phyloP scores from a whole-genome alignment of 2,329 filamentous ascomycete genomes.

The Emergomyces africanus region DNA sequence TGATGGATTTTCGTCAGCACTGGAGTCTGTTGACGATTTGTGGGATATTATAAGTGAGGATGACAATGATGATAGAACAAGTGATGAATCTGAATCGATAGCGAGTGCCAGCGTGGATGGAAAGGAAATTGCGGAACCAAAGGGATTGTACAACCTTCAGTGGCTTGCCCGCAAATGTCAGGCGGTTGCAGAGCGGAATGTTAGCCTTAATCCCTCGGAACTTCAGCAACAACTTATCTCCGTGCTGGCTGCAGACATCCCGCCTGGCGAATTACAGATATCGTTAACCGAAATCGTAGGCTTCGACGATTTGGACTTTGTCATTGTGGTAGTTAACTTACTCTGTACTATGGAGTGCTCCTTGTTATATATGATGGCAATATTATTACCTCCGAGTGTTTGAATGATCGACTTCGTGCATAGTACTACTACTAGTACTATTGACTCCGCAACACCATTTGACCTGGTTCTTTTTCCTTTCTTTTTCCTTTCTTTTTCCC shows the following conservation, averaged over 20 bases:
- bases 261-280: constrained; percentile 83
- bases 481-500: no score
- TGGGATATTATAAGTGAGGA: constrained; percentile 85
- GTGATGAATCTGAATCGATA: constrained; percentile 49
- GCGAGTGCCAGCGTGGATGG: constrained; percentile 25
- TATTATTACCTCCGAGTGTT: no score
- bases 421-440: no score
- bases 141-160: constrained; percentile 39
- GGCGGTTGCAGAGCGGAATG: constrained; percentile 50
- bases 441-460: no score
- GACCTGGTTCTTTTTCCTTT: no score
- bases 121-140: neutral
- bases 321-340: no score
- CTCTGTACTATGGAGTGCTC: no score
- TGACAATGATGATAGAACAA: constrained; percentile 41
- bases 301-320: constrained; percentile 84
- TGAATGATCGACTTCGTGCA: no score
- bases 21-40: constrained; percentile 52
- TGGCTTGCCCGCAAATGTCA: constrained; percentile 65
- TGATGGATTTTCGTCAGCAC: constrained; percentile 48
- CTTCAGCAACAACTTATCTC: constrained; percentile 66
- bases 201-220: constrained; percentile 54
- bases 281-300: constrained; percentile 80
- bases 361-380: no score
- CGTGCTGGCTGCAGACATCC: constrained; percentile 54